Evolutionary conservation across 139 green algal genomes (phyloP), one percentile per base, ranked within the genome.

Genomic region (Ettlia oleoabundans): DNA sequence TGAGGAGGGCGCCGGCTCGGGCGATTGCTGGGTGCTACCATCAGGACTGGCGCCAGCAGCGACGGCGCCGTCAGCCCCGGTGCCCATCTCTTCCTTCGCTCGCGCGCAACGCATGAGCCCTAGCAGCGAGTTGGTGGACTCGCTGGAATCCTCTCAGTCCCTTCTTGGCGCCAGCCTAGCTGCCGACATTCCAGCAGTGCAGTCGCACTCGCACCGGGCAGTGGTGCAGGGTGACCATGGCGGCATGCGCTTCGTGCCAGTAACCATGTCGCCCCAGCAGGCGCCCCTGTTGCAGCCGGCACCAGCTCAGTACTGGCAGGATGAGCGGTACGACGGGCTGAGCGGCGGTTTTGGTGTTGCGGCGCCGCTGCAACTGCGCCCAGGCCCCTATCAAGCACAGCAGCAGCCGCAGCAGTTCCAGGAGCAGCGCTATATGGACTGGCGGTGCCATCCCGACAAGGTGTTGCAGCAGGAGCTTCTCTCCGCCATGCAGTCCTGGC

Each of bases 91-190:
- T 22, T 65, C 55, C 15, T 22, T 9, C 0, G 73, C 53, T 26
- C 43, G 32, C 7, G 33, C 4, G 35, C 5, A 4, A n/a, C 38
- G 51, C n/a, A 30, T 30, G 32, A 32, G 8, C 26, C 37, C 63
- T 51, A 38, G 67, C 2, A 53, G n/a, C 40, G 82, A 86, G 15
- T 58, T 82, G 30, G 53, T 84, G 21, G 78, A 78, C 32, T 86
- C 82, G 8, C 65, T 86, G 42, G 82, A 86, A 58, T 86, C 82
- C 13, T 63, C 74, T 3, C 74, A 83, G 30, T 74, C 82, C 13
- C 42, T 86, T 37, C 58, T 86, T 42, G 65, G 62, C 18, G 78
- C 74, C 37, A 83, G 40, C 73, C 73, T 80, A 35, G 19, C 33
- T 13, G 35, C 38, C 2, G 73, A 80, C 26, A 70, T n/a, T n/a